Evolutionary conservation across 208 protist genomes (phyloP), one percentile per base, ranked within the genome.

Genomic region (Leishmania martiniquensis): DNA sequence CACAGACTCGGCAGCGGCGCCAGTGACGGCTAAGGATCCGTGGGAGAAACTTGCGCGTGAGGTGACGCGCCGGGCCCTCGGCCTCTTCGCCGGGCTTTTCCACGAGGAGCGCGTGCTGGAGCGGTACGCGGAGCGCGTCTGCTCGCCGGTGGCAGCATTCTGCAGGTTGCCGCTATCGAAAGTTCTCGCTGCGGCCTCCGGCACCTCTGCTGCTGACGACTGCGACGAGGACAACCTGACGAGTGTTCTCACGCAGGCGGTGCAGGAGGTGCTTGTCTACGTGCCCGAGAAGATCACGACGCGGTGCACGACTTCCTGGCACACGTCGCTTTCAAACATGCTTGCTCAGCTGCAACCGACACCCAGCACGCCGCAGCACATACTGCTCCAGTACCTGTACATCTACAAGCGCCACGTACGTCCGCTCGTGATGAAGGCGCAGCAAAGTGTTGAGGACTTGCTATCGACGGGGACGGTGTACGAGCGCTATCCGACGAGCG

Each of bases 201-300:
- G 65, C 39, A 20, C 65, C 6, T 1, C 34, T 52, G 34, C 63
- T 10, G 70, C 20, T 37, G 52, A 63, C 57, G 47, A 65, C 10
- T 42, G 52, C 52, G 59, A 76, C 15, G 81, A 77, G 54, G 70
- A 78, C 34, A 62, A 44, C 7, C 57, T 78, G 47, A 57, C 59
- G 25, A 54, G 34, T 15, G 63, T 74, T 1, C 60, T 80, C 13
- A 80, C 52, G 0, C 62, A 75, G 12, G 60, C 76, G 32, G 74
- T 86, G 1, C 79, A 80, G 72, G 79, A 80, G 49, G 80, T 87
- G 63, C 72, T 92, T 32, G 80, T 80, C 57, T 92, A 88, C 73
- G 87, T 84, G 39, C 90, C 90, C 10, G 84, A 92, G 2, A 85
- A 87, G 51, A 87, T 85, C 42, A 83, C 85, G 12, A 77, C 78